phyloP scores from a whole-genome alignment of 2,329 filamentous ascomycete species.

The Metarhizium robertsii region DNA sequence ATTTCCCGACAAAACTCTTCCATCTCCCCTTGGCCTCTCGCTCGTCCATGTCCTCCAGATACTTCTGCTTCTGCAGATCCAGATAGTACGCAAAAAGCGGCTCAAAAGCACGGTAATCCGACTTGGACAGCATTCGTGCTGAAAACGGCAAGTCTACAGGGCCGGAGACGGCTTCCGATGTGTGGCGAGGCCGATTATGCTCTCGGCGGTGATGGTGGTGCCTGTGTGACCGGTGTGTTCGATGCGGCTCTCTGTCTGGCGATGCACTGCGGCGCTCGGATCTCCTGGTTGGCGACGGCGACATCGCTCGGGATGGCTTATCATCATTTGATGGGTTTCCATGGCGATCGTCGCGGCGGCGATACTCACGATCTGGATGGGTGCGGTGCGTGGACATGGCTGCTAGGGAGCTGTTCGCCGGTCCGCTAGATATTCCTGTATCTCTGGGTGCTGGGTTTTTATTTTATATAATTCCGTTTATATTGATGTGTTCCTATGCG shows the following conservation, averaged over 20 bases:
- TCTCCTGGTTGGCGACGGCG: neutral
- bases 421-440: too few relatives aligned
- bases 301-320: neutral
- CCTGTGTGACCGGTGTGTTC: constrained; percentile 15
- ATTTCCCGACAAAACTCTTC: constrained; percentile 88
- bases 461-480: too few relatives aligned
- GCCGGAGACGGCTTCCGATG: neutral
- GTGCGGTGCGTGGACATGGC: neutral
- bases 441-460: too few relatives aligned
- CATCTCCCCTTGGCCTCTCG: constrained; percentile 74
- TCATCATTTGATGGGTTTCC: neutral
- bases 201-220: constrained; percentile 8
- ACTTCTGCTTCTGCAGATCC: constrained; percentile 73
- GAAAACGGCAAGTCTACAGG: constrained; percentile 48
- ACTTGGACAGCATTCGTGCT: constrained; percentile 56
- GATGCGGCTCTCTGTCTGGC: constrained; percentile 9
- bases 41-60: constrained; percentile 59
- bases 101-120: constrained; percentile 56
- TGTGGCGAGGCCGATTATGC: neutral
- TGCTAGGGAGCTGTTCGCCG: neutral
- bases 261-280: constrained; percentile 3
- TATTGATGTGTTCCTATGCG: too few relatives aligned
- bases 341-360: neutral
- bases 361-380: neutral
- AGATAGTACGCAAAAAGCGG: constrained; percentile 77